phyloP scores from a whole-genome alignment of 1,284 basidiomycete genomes.

The Cutaneotrichosporon sp. region DNA sequence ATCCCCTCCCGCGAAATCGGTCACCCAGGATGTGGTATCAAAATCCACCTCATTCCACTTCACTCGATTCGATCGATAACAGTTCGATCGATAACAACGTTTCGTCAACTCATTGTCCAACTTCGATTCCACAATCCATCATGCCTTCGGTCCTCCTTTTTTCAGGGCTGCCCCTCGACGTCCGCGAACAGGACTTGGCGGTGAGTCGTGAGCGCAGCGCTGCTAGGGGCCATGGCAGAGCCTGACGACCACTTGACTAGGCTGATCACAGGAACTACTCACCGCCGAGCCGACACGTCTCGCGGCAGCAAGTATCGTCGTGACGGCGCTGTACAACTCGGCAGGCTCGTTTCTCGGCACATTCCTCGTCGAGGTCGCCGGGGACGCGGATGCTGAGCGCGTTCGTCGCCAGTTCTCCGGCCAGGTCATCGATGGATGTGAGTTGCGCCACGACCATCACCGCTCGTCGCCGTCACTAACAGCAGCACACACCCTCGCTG shows the following conservation, averaged over 20 bases:
- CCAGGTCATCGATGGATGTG: slow-evolving; percentile 40
- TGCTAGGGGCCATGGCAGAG: background rate
- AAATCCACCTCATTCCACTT: background rate
- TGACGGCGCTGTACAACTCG: slow-evolving; percentile 26
- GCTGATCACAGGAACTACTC: slow-evolving; percentile 31
- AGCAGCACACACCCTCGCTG: slow-evolving; percentile 32
- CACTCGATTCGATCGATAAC: background rate
- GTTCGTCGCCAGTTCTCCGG: slow-evolving; percentile 36
- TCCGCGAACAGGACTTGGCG: slow-evolving; percentile 32
- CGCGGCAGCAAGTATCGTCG: slow-evolving; percentile 21
- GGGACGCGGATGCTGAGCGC: slow-evolving; percentile 35
- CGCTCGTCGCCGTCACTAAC: too few species aligned
- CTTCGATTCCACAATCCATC: background rate
- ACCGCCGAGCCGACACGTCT: slow-evolving; percentile 28
- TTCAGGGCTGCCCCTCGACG: slow-evolving; percentile 37
- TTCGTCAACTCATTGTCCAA: too few species aligned
- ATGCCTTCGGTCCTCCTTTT: slow-evolving; percentile 33
- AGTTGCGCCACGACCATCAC: too few species aligned
- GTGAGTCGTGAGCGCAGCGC: slow-evolving; percentile 20
- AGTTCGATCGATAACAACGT: too few species aligned
- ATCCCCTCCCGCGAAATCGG: background rate
- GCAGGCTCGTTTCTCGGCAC: slow-evolving; percentile 30
- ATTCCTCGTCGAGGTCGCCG: slow-evolving; percentile 32
- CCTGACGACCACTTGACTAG: background rate
- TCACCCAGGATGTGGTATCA: background rate